Percentiles rank a stretch among this genome's conserved stretches.
These are phyloP conservation scores for Fusarium albidum DNA, from an alignment of 2,329 filamentous ascomycete species.

Conservation along the genomic window DNA sequence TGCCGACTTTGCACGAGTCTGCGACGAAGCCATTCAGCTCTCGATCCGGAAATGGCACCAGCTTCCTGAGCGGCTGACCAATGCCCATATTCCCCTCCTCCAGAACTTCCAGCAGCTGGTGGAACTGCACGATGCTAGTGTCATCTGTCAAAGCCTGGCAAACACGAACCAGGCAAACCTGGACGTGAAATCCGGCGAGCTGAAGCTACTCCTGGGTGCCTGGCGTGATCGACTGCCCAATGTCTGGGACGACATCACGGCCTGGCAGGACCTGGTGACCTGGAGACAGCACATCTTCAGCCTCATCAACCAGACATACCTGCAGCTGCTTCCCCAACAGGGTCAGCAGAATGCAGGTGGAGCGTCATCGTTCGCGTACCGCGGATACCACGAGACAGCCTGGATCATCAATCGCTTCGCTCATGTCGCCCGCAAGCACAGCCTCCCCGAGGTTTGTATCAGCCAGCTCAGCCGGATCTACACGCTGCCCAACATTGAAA, in stretches of 20 bases:
- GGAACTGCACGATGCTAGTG: conserved; percentile 95
- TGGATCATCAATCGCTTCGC: conserved; percentile 99
- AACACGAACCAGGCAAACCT: conserved; percentile 86
- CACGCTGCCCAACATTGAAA: conserved; percentile 98
- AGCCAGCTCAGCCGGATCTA: conserved; percentile 97
- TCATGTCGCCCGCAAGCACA: conserved; percentile 96
- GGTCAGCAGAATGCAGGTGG: conserved; percentile 80
- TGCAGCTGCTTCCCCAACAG: conserved; percentile 81
- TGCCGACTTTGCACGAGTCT: conserved; percentile 86
- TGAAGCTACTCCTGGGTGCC: conserved; percentile 91
- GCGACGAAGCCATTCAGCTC: conserved; percentile 96
- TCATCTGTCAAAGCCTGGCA: conserved; percentile 91
- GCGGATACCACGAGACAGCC: conserved; percentile 97
- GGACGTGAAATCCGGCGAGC: conserved; percentile 92
- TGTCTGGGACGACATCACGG: conserved; percentile 99
- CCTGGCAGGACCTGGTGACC: conserved; percentile 99
- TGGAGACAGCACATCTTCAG: conserved; percentile 99
- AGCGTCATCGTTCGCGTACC: conserved; percentile 89
- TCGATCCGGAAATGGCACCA: conserved; percentile 99
- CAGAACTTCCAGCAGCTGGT: conserved; percentile 99
- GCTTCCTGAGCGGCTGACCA: conserved; percentile 90
- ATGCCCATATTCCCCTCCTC: conserved; percentile 91
- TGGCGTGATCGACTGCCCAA: conserved; percentile 97
- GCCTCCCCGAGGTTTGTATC: conserved; percentile 96
- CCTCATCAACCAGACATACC: conserved; percentile 93